Base-by-base conservation (phyloP, 2,329 filamentous ascomycete species). In the Pseudopyricularia javanii region DNA sequence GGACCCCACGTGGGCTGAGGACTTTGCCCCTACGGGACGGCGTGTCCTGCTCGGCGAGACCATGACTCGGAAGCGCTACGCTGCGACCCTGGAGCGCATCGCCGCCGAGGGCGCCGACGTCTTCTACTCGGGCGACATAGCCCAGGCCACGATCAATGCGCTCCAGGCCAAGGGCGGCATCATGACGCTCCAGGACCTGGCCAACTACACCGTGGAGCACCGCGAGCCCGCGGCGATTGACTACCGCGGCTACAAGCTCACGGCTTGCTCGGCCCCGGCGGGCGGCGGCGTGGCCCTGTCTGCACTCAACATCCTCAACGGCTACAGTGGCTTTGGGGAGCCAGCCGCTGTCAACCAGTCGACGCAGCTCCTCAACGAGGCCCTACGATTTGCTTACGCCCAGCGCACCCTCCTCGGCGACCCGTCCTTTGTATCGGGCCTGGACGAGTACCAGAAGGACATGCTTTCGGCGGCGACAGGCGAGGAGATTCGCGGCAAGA, bases 281-380 rank as follows among this genome's bases (percentile, higher is more conserved):
- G 82, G 86, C 47, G 89, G 90, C 4, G 74, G 75, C 2, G 85
- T 94, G 0, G 83, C 82, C 0, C 68, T 91, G 55, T 80, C 80
- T n/a, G 76, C 81, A 0, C 67, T 95, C 59, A 94, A 93, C 54
- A 86, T 84, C 24, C 68, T 91, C 43, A 76, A 83, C 56, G 86
- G 86, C 0, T 94, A 89, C 61, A 69, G 20, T 3, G 82, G 80
- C 17, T 9, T 52, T 1, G 37, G 26, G 20, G 69, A 80, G 12
- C 67, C 74, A 1, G 67, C 70, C 1, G 68, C 72, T 2, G 69
- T 71, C 49, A 76, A 77, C 57, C 63, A 88, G 0, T 88, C 82
- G 37, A 88, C 85, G 0, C 89, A 95, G 63, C 74, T 85, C 0
- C 69, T 95, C n/a, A 83, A 91, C 57, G 89, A 95, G 70, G 85